Evolutionary conservation across 768 basidiomycete genomes (phyloP), one percentile per base, ranked within the genome.

Genomic region (Pulveroboletus sp.): DNA sequence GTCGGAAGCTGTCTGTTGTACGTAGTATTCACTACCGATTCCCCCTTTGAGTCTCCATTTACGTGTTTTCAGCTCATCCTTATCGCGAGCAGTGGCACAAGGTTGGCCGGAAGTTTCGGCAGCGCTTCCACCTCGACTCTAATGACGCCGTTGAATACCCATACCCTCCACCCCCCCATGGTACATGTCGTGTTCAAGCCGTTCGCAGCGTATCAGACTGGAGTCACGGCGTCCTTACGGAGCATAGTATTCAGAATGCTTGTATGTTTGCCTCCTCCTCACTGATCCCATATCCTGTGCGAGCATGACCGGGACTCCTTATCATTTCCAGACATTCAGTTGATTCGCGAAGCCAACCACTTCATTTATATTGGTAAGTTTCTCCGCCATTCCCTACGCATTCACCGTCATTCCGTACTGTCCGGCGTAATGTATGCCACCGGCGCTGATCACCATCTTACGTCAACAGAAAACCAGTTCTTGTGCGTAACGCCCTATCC

Each of bases 171-270:
- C 58, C 71, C 7, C 76, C 75, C 0, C 72, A 77, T 28, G 78
- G 78, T 2, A 75, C 74, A 8, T 86, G 85, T 61, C 73, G 73
- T 31, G 85, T 92, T 15, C 92, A 97, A 72, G 91, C 79, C 14
- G 77, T 91, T 38, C 80, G 95, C 47, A 90, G 87, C 53, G 88
- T 93, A 18, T 83, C 77, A 2, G 95, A 97, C 69, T 99, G 95
- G 95, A 89, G 85, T 60, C 90, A 93, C 59, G 95, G 94, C 3
- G 88, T 93, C 32, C 73, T 94, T 56, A 86, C 81, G 4, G 95
- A 97, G 67, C 80, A 82, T 51, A 93, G 89, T 67, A 92, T 98
- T 52, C 94, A 96, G 70, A 87, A 92, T 58, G 94, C 95, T 41
- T 93, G 89, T 90, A 61, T 65, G 86, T 79, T 7, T 42, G 4